Evolutionary conservation across 805 yeast genomes (phyloP), one percentile per base, ranked within the genome.

Genomic region (Metschnikowia hibisci): DNA sequence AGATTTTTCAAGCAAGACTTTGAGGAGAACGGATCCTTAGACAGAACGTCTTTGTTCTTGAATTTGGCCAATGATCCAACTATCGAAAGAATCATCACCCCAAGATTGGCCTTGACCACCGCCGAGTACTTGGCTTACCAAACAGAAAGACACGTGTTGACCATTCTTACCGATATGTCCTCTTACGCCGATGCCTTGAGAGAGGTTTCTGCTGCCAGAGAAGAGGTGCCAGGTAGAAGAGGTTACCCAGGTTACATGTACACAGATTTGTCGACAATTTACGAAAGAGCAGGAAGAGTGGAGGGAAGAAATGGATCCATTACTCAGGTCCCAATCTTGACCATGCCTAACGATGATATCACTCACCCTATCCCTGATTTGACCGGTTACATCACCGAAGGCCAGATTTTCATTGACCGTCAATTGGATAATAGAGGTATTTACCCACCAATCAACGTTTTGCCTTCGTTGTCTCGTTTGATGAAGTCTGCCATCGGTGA

Each of bases 171-270:
- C 39, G 99, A 93, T 74, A 93, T 93, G 99, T 88, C 97, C 22
- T 93, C 99, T n/a, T 93, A 93, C 66, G 99, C 99, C 32, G 99
- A 93, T 68, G 99, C 99, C 32, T 76, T 93, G 64, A 90, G 99
- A 83, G 99, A 93, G 76, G 99, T 93, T 40, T 89, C 97, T 51
- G 99, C 99, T 49, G 99, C 99, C 38, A 89, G 99, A 78, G 99
- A 93, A 73, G 99, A 95, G 74, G 99, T 93, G 36, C 99, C 99
- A 64, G 99, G 99, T 78, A 89, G 99, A 81, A 89, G 99, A 83
- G 99, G 99, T 78, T 93, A 93, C 71, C 99, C 99, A 53, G 99
- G 99, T 86, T 93, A 93, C 71, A 93, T 93, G 99, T 93, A 93
- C 75, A 93, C 99, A 37, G 99, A 93, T 84, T 87, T 93, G 77